Base-by-base conservation (phyloP, 140 eudicot genomes). In the Cichorium intybus region DNA sequence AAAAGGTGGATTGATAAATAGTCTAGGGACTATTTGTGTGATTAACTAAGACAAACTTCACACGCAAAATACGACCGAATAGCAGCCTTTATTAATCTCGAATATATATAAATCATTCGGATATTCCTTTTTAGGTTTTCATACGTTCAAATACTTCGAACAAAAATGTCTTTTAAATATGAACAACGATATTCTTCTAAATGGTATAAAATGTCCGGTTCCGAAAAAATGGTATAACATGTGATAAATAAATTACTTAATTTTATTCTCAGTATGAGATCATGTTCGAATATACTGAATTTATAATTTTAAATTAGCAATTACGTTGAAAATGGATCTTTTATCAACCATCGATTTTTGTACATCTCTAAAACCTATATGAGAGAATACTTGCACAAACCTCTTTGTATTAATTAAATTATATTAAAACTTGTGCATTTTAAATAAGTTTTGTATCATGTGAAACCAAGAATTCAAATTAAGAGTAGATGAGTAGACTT, bases 11-110 rank as follows among this genome's bases (percentile, higher is more conserved):
- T 65, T 26, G 17, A 48, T 49, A 14, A 27, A 20, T 49, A 18
- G 56, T 48, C 5, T n/a, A 57, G 68, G 65, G 73, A 35, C 56
- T 16, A 24, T 17, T 7, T 21, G 2, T 20, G 9, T 15, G 7
- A 6, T 27, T 28, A 5, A 39, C 21, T 18, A 17, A 72, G 0
- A 37, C 5, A 39, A 24, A 66, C 41, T 17, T 5, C 10, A 59
- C 74, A 59, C 64, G 79, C 69, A 34, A 58, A 26, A 66, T 31
- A 47, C 66, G 62, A 49, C 22, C 4, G 46, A 66, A 58, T 43
- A 12, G 70, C 33, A 24, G 15, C 56, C 43, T 72, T 62, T 60
- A 56, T 72, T 11, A 27, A 67, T 39, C 28, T 74, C 60, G n/a
- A 73, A 47, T 33, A 27, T 14, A 63, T 48, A 61, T 4, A 11